Base-by-base conservation (phyloP, 2,329 filamentous ascomycete species). In the Arthroderma uncinatum region DNA sequence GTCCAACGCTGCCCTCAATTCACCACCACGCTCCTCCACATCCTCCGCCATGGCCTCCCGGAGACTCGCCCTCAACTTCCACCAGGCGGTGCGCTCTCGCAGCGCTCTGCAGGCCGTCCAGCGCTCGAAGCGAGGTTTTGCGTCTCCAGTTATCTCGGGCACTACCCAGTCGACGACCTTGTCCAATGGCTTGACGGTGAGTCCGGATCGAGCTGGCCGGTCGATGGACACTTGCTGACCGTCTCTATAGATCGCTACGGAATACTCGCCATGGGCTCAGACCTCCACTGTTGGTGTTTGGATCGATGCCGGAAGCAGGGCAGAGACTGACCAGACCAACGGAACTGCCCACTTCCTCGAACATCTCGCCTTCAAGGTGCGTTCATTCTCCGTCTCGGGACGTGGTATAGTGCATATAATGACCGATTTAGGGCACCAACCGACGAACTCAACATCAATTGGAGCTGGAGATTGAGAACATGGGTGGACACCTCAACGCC, bases 381-480 rank as follows among this genome's bases (percentile, higher is more conserved):
- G 59, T 56, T 30, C 16, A 19, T 10, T 4, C 5, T 52, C 40
- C 21, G 21, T n/a, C 21, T 28, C 33, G 47, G 6, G 54, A 30
- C 54, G 4, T 6, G 30, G 12, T 36, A 12, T 34, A 16, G 53
- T 60, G 21, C 64, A 54, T 7, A 10, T 44, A 56, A 25, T 47
- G 19, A 14, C 19, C n/a, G 50, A 21, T 62, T 8, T 59, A 75
- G 91, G 93, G 93, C 68, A 98, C 93, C 66, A 82, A 87, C 76
- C 95, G 87, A 80, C 84, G 93, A 76, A 90, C 87, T 64, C 93
- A 98, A 78, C 87, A 94, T 74, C 93, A 98, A 79, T 82, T 98
- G 73, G 93, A 98, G 80, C 85, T 98, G 64, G 93, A 98, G 81
- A 97, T 98, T 71, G 93, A 98, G 82, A 98, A 98, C 80, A 96